These are phyloP conservation scores for Solanum chilense DNA, from an alignment of 257 asterid genomes.

Conservation along the genomic window DNA sequence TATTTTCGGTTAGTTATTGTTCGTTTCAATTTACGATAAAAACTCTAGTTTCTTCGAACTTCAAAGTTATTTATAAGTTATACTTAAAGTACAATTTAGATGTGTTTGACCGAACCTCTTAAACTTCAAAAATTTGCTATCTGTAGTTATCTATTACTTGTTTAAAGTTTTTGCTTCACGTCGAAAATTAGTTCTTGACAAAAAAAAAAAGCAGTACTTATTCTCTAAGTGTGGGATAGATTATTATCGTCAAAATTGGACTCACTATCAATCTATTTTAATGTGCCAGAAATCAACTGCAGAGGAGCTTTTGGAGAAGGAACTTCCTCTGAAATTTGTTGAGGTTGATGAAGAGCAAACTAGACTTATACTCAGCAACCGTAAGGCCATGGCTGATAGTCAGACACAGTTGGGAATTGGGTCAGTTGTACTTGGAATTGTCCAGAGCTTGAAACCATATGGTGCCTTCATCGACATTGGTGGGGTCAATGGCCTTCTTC, in stretches of 20 bases:
- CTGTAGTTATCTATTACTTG: neutral
- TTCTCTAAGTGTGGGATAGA: neutral
- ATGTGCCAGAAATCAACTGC: constrained; percentile 65
- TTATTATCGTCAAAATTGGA: neutral
- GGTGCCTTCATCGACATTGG: constrained; percentile 98
- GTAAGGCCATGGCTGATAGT: constrained; percentile 94
- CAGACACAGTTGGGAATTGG: constrained; percentile 97
- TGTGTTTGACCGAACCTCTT: neutral
- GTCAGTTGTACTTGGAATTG: constrained; percentile 82
- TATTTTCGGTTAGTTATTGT: constrained; percentile 50
- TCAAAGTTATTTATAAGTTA: neutral
- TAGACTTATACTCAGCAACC: constrained; percentile 83
- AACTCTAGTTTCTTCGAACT: neutral
- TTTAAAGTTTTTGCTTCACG: neutral
- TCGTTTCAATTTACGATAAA: neutral
- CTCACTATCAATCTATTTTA: neutral
- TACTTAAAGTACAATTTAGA: neutral
- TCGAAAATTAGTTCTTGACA: neutral
- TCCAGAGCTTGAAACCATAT: constrained; percentile 92
- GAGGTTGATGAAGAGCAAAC: constrained; percentile 88
- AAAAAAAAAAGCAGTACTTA: neutral
- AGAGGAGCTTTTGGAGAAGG: constrained; percentile 81
- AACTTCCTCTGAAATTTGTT: constrained; percentile 77
- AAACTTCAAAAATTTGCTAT: neutral
- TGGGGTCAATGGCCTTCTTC: constrained; percentile 88